Percentiles rank a stretch among this genome's conserved stretches.
These are phyloP conservation scores for Chlorella sp. DNA, from an alignment of 139 green algal genomes.

Conservation along the genomic window DNA sequence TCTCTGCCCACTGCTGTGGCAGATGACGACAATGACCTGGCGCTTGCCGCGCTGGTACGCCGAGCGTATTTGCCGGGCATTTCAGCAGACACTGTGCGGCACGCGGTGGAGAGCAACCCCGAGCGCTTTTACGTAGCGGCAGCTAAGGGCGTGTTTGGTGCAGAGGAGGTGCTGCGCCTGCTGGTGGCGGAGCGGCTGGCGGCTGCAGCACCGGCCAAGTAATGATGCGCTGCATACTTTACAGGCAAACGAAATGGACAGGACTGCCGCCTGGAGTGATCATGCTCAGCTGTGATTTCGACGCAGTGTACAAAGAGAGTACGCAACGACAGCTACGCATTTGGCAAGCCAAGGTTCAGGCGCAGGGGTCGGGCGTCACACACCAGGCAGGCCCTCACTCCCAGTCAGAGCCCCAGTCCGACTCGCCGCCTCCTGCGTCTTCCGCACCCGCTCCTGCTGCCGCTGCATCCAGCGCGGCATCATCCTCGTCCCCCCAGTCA, in stretches of 20 bases:
- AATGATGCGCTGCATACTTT: too few species aligned
- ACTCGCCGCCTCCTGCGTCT: background rate
- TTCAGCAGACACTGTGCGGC: background rate
- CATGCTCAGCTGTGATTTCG: too few species aligned
- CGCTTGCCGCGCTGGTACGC: slow-evolving; percentile 4
- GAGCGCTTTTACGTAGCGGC: slow-evolving; percentile 13
- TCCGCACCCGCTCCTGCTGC: background rate
- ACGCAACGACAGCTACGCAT: background rate
- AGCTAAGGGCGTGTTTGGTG: background rate
- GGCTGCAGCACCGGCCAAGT: too few species aligned
- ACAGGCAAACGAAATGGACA: too few species aligned
- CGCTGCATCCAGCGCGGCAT: slow-evolving; percentile 6
- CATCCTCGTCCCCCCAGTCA: slow-evolving; percentile 24
- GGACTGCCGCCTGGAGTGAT: too few species aligned
- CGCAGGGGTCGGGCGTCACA: background rate
- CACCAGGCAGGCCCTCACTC: background rate
- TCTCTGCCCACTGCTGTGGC: background rate
- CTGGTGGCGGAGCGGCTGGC: slow-evolving; percentile 2
- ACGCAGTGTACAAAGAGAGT: background rate
- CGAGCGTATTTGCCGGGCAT: slow-evolving; percentile 29
- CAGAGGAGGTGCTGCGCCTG: slow-evolving; percentile 25
- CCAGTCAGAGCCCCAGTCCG: slow-evolving; percentile 14
- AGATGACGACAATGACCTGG: slow-evolving; percentile 38
- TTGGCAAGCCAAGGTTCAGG: background rate
- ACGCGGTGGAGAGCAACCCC: slow-evolving; percentile 5